Evolutionary conservation across 1,284 basidiomycete genomes (phyloP).

Genomic region (Cutaneotrichosporon curvatum): DNA sequence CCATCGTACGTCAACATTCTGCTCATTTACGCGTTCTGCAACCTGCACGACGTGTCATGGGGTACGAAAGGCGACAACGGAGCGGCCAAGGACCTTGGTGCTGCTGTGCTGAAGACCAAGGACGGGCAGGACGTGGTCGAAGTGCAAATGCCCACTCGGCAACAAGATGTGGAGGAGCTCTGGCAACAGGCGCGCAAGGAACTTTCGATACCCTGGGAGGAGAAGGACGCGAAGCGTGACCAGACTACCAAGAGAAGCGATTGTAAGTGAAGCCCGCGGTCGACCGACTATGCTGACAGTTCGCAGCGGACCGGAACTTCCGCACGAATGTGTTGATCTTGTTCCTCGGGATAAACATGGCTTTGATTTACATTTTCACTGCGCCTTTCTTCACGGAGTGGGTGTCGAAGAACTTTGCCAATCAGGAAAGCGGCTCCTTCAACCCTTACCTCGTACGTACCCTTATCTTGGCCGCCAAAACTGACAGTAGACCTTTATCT

Average conservation of each 20-base stretch:
- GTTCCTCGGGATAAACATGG: slow-evolving; percentile 81
- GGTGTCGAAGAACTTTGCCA: slow-evolving; percentile 47
- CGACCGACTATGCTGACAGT: not conserved
- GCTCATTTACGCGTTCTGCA: slow-evolving; percentile 63
- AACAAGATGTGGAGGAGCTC: slow-evolving; percentile 76
- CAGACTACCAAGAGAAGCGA: slow-evolving; percentile 86
- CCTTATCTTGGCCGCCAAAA: not conserved
- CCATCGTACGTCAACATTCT: slow-evolving; percentile 71
- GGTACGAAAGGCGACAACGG: slow-evolving; percentile 88
- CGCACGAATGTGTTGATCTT: slow-evolving; percentile 72
- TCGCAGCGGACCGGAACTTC: slow-evolving; percentile 12
- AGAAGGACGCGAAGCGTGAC: slow-evolving; percentile 71
- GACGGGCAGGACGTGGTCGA: slow-evolving; percentile 73
- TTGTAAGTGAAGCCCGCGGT: slow-evolving; percentile 26
- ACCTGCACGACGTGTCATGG: slow-evolving; percentile 75
- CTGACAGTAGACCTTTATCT: slow-evolving; percentile 55
- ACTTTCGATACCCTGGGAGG: slow-evolving; percentile 51
- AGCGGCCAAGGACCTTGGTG: slow-evolving; percentile 73
- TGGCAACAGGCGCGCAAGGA: slow-evolving; percentile 67
- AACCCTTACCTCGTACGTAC: slow-evolving; percentile 66
- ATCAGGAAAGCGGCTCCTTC: slow-evolving; percentile 52
- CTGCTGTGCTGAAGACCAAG: slow-evolving; percentile 67
- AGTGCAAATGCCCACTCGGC: slow-evolving; percentile 68
- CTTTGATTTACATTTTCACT: slow-evolving; percentile 74
- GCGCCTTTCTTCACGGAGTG: slow-evolving; percentile 59